Percentiles rank a stretch among this genome's conserved stretches.
These are phyloP conservation scores for Agastache rugosa DNA, from an alignment of 257 asterid species.

Conservation along the genomic window DNA sequence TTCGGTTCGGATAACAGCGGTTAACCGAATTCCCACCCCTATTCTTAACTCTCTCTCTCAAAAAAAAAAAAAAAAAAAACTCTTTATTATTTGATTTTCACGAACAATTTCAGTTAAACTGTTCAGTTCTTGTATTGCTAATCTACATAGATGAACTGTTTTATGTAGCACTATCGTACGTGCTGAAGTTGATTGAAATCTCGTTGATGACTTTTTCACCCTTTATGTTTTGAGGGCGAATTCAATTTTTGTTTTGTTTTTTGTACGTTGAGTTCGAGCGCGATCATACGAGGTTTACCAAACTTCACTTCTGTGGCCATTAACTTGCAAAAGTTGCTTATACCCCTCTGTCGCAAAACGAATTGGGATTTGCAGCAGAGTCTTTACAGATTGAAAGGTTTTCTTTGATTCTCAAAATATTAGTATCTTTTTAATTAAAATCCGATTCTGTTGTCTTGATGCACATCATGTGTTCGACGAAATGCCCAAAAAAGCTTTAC, in stretches of 20 bases:
- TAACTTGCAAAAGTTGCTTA: background rate
- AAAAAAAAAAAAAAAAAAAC: too few species aligned
- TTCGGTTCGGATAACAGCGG: too few species aligned
- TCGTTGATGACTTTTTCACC: background rate
- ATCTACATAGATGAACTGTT: background rate
- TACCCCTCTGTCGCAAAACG: background rate
- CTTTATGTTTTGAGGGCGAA: background rate
- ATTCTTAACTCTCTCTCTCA: too few species aligned
- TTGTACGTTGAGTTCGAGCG: background rate
- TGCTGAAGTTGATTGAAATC: background rate
- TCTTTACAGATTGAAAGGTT: constrained; percentile 10
- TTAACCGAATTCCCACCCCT: too few species aligned
- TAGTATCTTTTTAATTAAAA: background rate
- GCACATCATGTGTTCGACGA: constrained; percentile 46
- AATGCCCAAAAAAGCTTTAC: constrained; percentile 19
- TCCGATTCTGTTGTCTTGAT: background rate
- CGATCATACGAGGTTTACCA: too few species aligned
- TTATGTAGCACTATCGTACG: too few species aligned
- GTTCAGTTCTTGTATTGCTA: background rate
- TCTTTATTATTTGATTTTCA: constrained; percentile 5
- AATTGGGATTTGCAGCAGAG: background rate
- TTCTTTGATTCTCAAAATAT: background rate
- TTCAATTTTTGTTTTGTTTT: background rate
- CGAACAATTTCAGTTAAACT: background rate
- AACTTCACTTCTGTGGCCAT: too few species aligned